phyloP scores from a whole-genome alignment of 2,329 filamentous ascomycete genomes.

The Aureobasidium leucospermi region DNA sequence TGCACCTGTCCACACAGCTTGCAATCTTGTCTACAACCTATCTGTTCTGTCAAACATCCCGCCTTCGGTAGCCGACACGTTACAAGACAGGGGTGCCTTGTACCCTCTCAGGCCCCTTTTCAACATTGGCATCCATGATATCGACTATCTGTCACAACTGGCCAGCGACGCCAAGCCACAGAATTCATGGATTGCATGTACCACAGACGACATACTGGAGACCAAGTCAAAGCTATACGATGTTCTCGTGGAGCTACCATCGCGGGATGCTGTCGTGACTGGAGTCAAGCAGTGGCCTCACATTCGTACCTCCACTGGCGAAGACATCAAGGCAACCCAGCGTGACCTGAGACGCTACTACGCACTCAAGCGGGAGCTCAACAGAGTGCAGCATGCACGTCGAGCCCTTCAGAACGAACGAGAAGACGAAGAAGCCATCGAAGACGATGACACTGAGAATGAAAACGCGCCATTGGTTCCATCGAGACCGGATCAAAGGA shows the following conservation, averaged over 20 bases:
- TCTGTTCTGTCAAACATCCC: slow-evolving; percentile 91
- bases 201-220: slow-evolving; percentile 85
- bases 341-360: slow-evolving; percentile 78
- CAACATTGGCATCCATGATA: slow-evolving; percentile 87
- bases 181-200: slow-evolving; percentile 82
- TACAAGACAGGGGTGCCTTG: slow-evolving; percentile 53
- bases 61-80: slow-evolving; percentile 59
- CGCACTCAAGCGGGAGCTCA: slow-evolving; percentile 57
- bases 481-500: slow-evolving; percentile 4
- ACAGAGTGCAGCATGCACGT: slow-evolving; percentile 28
- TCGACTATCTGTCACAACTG: slow-evolving; percentile 64
- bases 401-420: slow-evolving; percentile 22
- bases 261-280: slow-evolving; percentile 32
- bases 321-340: slow-evolving; percentile 74
- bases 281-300: slow-evolving; percentile 57
- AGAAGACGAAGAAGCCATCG: slow-evolving; percentile 17
- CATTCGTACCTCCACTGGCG: slow-evolving; percentile 57
- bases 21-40: slow-evolving; percentile 94
- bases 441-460: slow-evolving; percentile 15
- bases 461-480: slow-evolving; percentile 11
- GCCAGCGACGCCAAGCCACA: slow-evolving; percentile 34
- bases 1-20: slow-evolving; percentile 75
- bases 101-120: slow-evolving; percentile 74
- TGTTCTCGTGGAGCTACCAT: slow-evolving; percentile 75
- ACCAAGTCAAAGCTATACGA: slow-evolving; percentile 86